These are phyloP conservation scores for Cucurbita ficifolia DNA, from an alignment of 306 rosid genomes.

Conservation along the genomic window DNA sequence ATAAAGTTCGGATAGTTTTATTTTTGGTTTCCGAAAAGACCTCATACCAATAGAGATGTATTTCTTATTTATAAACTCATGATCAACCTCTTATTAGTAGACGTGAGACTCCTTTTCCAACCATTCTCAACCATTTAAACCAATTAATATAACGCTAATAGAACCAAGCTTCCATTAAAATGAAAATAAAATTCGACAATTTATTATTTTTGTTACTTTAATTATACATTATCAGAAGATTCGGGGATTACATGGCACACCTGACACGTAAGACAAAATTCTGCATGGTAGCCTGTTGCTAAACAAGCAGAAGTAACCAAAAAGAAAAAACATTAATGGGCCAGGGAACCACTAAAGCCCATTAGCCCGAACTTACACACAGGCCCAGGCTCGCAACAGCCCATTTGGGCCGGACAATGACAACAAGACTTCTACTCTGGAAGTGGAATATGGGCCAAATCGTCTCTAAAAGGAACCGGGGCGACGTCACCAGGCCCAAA, in stretches of 20 bases:
- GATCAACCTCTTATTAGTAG: too few species aligned
- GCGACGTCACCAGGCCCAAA: slow-evolving; percentile 14
- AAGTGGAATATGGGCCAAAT: slow-evolving; percentile 36
- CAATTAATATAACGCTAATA: too few species aligned
- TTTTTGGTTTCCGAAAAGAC: too few species aligned
- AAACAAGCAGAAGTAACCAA: background rate
- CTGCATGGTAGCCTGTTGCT: background rate
- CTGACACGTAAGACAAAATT: background rate
- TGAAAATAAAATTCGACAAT: background rate
- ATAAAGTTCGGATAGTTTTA: too few species aligned
- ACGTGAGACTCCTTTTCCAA: too few species aligned
- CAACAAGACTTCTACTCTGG: slow-evolving; percentile 18
- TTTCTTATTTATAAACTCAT: too few species aligned
- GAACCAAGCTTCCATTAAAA: background rate
- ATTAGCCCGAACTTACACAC: background rate
- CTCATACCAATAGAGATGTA: too few species aligned
- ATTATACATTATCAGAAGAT: background rate
- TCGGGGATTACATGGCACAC: background rate
- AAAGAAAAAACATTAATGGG: background rate
- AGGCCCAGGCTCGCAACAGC: background rate
- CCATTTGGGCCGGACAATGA: background rate
- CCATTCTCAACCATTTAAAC: too few species aligned
- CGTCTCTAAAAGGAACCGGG: slow-evolving; percentile 39
- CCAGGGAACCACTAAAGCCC: background rate
- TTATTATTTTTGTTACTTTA: background rate